phyloP scores from a whole-genome alignment of 768 basidiomycete species.

The Lactarius hengduanensis region DNA sequence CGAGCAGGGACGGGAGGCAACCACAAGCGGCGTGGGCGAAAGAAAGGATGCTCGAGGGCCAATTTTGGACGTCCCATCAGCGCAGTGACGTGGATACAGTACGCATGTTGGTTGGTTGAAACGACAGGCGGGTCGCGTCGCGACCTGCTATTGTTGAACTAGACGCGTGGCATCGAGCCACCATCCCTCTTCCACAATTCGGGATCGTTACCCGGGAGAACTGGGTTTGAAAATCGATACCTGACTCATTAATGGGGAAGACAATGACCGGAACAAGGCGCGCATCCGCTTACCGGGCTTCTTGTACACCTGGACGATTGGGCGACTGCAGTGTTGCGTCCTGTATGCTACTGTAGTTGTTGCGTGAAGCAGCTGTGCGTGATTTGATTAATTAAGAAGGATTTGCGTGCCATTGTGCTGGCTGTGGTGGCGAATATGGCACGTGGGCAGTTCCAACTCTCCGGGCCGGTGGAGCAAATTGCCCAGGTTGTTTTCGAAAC shows the following conservation, averaged over 20 bases:
- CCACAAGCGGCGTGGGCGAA: conserved; percentile 1
- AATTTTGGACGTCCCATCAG: background rate
- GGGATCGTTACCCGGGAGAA: background rate
- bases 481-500: background rate
- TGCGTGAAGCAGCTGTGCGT: background rate
- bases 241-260: conserved; percentile 3
- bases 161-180: background rate
- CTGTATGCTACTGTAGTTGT: conserved; percentile 5
- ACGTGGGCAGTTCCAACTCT: background rate
- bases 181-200: background rate
- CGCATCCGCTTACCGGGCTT: background rate
- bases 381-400: background rate
- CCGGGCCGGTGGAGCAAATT: background rate
- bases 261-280: background rate
- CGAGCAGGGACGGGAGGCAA: background rate
- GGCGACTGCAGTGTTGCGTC: background rate
- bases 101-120: background rate
- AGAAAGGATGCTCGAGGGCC: background rate
- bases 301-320: background rate
- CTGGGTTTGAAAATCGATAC: conserved; percentile 14
- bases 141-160: background rate
- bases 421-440: background rate
- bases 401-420: background rate
- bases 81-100: background rate
- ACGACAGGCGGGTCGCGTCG: background rate